Evolutionary conservation across 495 filamentous ascomycete species (phyloP).

Genomic region (Penicillium antarcticum): DNA sequence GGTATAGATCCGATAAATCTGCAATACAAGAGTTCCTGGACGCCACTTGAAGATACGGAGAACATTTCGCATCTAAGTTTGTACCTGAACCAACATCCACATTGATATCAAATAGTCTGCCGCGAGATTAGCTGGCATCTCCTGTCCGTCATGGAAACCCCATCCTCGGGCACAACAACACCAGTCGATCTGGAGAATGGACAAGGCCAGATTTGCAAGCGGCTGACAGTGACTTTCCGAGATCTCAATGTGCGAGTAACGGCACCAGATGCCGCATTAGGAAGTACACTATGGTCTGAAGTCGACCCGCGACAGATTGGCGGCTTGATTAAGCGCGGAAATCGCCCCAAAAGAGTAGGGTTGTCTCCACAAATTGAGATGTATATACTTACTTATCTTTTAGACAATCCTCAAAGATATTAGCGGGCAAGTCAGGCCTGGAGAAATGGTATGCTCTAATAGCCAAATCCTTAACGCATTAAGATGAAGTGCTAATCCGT

Average conservation of each 20-base stretch:
- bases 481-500: not conserved
- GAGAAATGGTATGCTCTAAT: constrained; percentile 34
- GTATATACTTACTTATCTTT: not conserved
- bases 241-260: constrained; percentile 35
- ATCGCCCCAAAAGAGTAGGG: constrained; percentile 29
- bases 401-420: constrained; percentile 39
- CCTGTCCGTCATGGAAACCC: constrained; percentile 24
- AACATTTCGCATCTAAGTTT: too few species aligned
- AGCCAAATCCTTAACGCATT: not conserved
- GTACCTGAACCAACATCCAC: too few species aligned
- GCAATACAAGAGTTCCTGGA: constrained; percentile 3
- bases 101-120: too few species aligned
- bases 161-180: constrained; percentile 31
- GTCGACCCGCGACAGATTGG: constrained; percentile 32
- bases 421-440: constrained; percentile 35
- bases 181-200: constrained; percentile 32
- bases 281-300: constrained; percentile 32
- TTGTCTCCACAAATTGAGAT: not conserved
- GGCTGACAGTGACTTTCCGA: constrained; percentile 37
- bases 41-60: not conserved
- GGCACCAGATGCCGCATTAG: constrained; percentile 39
- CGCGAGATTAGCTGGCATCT: not conserved
- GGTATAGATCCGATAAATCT: not conserved
- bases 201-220: constrained; percentile 21
- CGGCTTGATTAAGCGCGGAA: constrained; percentile 12